phyloP scores from a whole-genome alignment of 2,329 filamentous ascomycete species.

The Blumeria graminis region DNA sequence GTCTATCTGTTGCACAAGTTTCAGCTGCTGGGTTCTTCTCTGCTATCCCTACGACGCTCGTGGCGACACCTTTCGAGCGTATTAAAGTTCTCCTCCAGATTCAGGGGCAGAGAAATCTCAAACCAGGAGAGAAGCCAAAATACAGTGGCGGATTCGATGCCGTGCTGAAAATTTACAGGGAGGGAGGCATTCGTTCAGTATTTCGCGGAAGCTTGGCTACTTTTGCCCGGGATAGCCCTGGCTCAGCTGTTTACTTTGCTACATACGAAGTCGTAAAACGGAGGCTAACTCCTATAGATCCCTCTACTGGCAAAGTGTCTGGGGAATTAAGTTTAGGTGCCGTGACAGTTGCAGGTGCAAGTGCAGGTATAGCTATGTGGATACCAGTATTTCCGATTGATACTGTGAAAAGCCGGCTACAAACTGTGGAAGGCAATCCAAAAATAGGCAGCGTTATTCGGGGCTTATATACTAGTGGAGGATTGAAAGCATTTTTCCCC shows the following conservation, averaged over 20 bases:
- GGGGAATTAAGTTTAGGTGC: conserved; percentile 63
- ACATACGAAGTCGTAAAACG: conserved; percentile 94
- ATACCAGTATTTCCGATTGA: conserved; percentile 95
- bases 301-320: conserved; percentile 40
- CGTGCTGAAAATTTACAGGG: conserved; percentile 74
- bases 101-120: conserved; percentile 68
- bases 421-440: conserved; percentile 70
- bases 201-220: conserved; percentile 84
- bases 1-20: conserved; percentile 66
- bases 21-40: conserved; percentile 92
- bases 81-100: conserved; percentile 97
- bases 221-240: conserved; percentile 77
- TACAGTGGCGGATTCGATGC: conserved; percentile 78
- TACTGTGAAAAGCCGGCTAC: conserved; percentile 81
- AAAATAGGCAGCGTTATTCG: conserved; percentile 58
- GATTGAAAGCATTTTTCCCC: conserved; percentile 84
- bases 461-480: conserved; percentile 62
- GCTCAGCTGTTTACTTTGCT: conserved; percentile 86
- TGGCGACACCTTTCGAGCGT: conserved; percentile 97
- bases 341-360: conserved; percentile 66
- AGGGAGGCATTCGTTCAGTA: conserved; percentile 74
- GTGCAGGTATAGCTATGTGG: conserved; percentile 95
- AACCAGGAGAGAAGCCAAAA: conserved; percentile 75
- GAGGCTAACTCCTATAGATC: conserved; percentile 59
- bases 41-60: conserved; percentile 87